Percentiles rank a stretch among this genome's conserved stretches.
These are phyloP conservation scores for Biscogniauxia sp. DNA, from an alignment of 2,329 filamentous ascomycete genomes.

Conservation along the genomic window DNA sequence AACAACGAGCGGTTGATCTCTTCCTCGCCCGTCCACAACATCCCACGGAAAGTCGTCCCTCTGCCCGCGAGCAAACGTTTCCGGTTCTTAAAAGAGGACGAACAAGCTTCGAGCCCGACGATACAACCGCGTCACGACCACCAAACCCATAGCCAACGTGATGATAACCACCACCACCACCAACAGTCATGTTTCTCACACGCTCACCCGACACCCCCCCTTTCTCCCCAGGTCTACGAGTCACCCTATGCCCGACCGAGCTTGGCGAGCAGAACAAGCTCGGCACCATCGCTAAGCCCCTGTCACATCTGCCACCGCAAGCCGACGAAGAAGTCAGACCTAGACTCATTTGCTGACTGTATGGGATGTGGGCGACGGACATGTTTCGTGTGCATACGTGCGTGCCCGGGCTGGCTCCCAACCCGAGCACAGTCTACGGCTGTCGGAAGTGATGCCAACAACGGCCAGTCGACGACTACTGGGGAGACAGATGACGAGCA, in stretches of 20 bases:
- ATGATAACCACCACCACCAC: conserved; percentile 6
- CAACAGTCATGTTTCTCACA: conserved; percentile 26
- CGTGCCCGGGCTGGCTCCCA: conserved; percentile 54
- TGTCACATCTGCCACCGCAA: conserved; percentile 68
- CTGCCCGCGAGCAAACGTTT: conserved; percentile 29
- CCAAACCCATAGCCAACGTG: background rate
- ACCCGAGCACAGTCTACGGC: background rate
- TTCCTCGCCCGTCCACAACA: conserved; percentile 14
- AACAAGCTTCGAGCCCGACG: conserved; percentile 7
- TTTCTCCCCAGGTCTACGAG: conserved; percentile 1
- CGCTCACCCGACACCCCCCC: conserved; percentile 18
- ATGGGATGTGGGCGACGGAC: conserved; percentile 59
- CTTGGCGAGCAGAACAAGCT: conserved; percentile 11
- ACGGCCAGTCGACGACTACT: background rate
- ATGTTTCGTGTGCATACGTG: conserved; percentile 67
- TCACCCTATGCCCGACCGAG: conserved; percentile 12
- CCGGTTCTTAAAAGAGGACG: conserved; percentile 21
- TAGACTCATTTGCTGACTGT: conserved; percentile 66
- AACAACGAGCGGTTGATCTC: conserved; percentile 27
- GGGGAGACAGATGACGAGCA: conserved; percentile 32
- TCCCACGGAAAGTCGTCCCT: conserved; percentile 28
- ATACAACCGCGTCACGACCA: conserved; percentile 3
- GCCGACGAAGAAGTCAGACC: conserved; percentile 62
- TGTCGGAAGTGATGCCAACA: conserved; percentile 16
- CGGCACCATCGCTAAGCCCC: conserved; percentile 41